A percentile compares a stretch with the other conserved stretches of the same genome.
Conservation (phyloP, 2,329 filamentous ascomycete genomes). For the Rutstroemia sp. region DNA sequence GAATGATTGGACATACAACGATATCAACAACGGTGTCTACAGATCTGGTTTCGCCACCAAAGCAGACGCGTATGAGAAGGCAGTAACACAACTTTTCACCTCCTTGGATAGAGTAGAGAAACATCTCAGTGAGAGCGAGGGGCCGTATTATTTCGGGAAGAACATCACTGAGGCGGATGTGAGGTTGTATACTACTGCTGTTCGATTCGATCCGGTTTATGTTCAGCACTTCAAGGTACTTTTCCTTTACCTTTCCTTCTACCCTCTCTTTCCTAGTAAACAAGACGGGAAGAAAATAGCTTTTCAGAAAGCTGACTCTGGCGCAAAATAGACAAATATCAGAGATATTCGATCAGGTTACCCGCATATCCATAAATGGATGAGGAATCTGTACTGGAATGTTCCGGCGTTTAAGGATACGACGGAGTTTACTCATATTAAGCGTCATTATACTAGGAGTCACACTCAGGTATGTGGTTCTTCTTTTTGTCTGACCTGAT, state of each 20-base stretch:
- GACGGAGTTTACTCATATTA: slow-evolving; percentile 37
- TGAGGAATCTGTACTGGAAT: slow-evolving; percentile 62
- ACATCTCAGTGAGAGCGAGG: slow-evolving; percentile 47
- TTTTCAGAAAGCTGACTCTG: not conserved
- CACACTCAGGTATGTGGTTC: slow-evolving; percentile 43
- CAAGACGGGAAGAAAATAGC: not conserved
- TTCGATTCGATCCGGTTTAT: slow-evolving; percentile 65
- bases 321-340: slow-evolving; percentile 45
- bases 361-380: slow-evolving; percentile 58
- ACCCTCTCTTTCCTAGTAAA: not conserved
- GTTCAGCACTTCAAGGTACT: slow-evolving; percentile 78
- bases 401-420: slow-evolving; percentile 49
- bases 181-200: slow-evolving; percentile 56
- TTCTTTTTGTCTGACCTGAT: not conserved
- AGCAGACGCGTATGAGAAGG: slow-evolving; percentile 73
- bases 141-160: slow-evolving; percentile 70
- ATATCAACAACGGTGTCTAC: slow-evolving; percentile 66
- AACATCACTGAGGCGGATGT: slow-evolving; percentile 76
- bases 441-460: slow-evolving; percentile 93
- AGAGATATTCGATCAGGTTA: slow-evolving; percentile 36
- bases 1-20: slow-evolving; percentile 74
- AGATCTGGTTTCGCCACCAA: slow-evolving; percentile 79
- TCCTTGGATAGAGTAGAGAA: slow-evolving; percentile 70
- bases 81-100: slow-evolving; percentile 63
- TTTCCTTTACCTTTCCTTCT: slow-evolving; percentile 40